Evolutionary conservation across 2,329 filamentous ascomycete genomes (phyloP).

Genomic region (Xylariaceae sp.): DNA sequence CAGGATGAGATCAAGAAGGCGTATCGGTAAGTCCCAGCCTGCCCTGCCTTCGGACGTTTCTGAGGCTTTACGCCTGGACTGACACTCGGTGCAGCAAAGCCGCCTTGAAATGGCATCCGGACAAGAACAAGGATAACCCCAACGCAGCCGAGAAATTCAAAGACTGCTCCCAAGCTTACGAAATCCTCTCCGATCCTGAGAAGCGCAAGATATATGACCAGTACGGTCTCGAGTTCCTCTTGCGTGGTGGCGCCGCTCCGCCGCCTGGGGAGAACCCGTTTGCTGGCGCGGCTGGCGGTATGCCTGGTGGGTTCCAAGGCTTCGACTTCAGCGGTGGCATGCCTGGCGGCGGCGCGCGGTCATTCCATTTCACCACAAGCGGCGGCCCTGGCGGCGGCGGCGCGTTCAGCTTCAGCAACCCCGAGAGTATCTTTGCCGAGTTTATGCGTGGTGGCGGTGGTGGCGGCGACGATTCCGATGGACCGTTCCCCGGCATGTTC

Average conservation of each 20-base stretch:
- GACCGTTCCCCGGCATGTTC: conserved; percentile 51
- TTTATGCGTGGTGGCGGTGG: conserved; percentile 60
- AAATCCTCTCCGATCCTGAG: conserved; percentile 94
- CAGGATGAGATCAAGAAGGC: conserved; percentile 98
- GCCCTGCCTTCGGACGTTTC: conserved; percentile 2
- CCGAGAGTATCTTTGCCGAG: conserved; percentile 78
- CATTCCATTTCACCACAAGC: conserved; percentile 60
- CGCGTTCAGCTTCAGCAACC: conserved; percentile 78
- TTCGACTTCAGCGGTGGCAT: conserved; percentile 12
- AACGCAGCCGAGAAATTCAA: conserved; percentile 91
- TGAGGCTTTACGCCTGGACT: conserved; percentile 23
- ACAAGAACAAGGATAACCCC: conserved; percentile 95
- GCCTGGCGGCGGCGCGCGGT: conserved; percentile 33
- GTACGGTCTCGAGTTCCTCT: conserved; percentile 87
- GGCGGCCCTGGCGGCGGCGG: conserved; percentile 46
- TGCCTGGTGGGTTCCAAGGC: conserved; percentile 11
- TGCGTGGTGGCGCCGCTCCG: conserved; percentile 69
- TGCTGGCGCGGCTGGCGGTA: conserved; percentile 45
- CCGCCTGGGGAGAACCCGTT: conserved; percentile 61
- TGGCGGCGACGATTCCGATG: conserved; percentile 38
- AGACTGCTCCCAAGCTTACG: conserved; percentile 94
- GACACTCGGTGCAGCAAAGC: conserved; percentile 59
- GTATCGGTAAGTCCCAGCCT: conserved; percentile 59
- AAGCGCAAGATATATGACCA: conserved; percentile 95
- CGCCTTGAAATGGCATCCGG: conserved; percentile 87